Evolutionary conservation across 1,284 basidiomycete species (phyloP).

Genomic region (Volvariella volvacea): DNA sequence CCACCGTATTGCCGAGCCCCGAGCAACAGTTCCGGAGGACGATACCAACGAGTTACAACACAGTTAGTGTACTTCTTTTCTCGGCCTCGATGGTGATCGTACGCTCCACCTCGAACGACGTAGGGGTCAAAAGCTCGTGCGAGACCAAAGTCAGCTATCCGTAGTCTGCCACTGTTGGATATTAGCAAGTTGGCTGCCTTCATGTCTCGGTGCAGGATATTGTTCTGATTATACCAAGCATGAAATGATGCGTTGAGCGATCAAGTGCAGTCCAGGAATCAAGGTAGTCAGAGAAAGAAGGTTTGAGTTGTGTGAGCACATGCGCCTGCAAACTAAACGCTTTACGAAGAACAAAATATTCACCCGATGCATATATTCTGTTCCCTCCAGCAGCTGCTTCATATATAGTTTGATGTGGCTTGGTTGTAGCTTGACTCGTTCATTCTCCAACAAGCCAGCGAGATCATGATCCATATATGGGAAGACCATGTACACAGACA

Average conservation of each 20-base stretch:
- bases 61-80: conserved; percentile 90
- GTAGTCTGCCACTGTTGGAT: conserved; percentile 74
- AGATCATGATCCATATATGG: conserved; percentile 99
- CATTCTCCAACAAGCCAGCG: conserved; percentile 89
- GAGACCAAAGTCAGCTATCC: conserved; percentile 96
- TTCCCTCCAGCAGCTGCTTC: conserved; percentile 92
- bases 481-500: conserved; percentile 97
- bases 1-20: conserved; percentile 88
- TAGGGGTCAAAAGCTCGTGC: conserved; percentile 70
- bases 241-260: conserved; percentile 1
- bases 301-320: background rate
- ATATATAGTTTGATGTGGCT: conserved; percentile 95
- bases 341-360: conserved; percentile 12
- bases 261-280: background rate
- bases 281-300: conserved; percentile 4
- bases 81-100: conserved; percentile 31
- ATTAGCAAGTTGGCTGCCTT: conserved; percentile 98
- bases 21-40: conserved; percentile 91
- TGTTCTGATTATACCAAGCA: conserved; percentile 54
- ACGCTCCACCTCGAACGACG: conserved; percentile 35
- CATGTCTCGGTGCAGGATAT: conserved; percentile 96
- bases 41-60: conserved; percentile 99
- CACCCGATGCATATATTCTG: conserved; percentile 91
- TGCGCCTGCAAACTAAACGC: too few relatives aligned
- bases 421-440: conserved; percentile 71